These are phyloP conservation scores for Schrenkiella parvula DNA, from an alignment of 345 rosid species.

Conservation along the genomic window DNA sequence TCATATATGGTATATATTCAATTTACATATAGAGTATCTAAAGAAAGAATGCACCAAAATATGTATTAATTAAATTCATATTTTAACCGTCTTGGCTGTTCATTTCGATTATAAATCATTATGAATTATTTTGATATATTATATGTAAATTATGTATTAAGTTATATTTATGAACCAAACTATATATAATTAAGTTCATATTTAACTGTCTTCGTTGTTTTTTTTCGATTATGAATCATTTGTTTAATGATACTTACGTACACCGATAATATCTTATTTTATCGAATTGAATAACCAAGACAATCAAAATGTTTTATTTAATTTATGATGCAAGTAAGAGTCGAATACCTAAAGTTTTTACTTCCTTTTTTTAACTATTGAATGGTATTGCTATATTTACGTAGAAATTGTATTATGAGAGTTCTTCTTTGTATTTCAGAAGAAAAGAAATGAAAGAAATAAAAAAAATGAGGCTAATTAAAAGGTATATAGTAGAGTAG, in stretches of 20 bases:
- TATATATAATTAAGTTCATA: neutral
- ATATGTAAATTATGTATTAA: too few species aligned
- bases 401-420: neutral
- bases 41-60: too few species aligned
- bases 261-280: too few species aligned
- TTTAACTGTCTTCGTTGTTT: neutral
- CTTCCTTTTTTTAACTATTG: neutral
- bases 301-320: neutral
- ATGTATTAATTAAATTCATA: too few species aligned
- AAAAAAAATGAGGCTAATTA: neutral
- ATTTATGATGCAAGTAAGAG: neutral
- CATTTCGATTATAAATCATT: too few species aligned
- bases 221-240: neutral
- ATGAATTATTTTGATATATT: too few species aligned
- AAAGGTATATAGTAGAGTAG: conserved; percentile 10
- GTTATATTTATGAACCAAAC: neutral
- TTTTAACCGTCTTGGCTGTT: too few species aligned
- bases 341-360: neutral
- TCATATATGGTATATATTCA: neutral
- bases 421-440: neutral
- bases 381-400: neutral
- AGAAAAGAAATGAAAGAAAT: conserved; percentile 14
- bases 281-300: neutral
- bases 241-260: neutral
- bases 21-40: too few species aligned